Base-by-base conservation (phyloP, 2,329 filamentous ascomycete genomes). In the Emergomyces africanus region DNA sequence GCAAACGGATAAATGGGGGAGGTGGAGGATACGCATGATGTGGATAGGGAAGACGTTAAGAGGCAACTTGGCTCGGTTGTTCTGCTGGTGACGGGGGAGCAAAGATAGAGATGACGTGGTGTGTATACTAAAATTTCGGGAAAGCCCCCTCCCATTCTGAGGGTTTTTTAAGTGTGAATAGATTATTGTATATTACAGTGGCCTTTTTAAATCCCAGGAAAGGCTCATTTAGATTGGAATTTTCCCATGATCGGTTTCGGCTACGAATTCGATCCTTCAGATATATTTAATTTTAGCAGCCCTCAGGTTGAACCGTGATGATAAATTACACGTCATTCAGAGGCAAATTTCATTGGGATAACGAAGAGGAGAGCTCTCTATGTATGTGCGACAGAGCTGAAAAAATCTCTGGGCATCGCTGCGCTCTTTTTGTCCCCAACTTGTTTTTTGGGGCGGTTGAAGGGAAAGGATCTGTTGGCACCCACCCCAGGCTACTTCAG, bases 1-100 rank as follows among this genome's bases (percentile, higher is more conserved):
- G 86, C 94, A 99, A 80, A 95, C 86, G 0, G 78, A 82, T 33
- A 85, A 88, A 74, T 97, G 94, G 92, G 94, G 94, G 91, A 96
- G 78, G 94, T 99, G 0, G 94, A 99, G 72, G 91, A 99, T 74
- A 96, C 91, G 33, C 94, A 99, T 74, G 94, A 99, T 77, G 94
- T 99, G 0, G 88, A 95, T 67, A 88, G 86, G 72, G 92, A 95
- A 73, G 94, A 99, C 73, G 66, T 97, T 64, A 82, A 84, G 69
- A 81, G 92, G 67, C 94, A 97, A 75, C 76, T 97, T 61, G 94
- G 92, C 15, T 95, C 90, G 70, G 88, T 90, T 12, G 80, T 96
- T 18, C 70, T 97, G 68, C 75, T 97, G 55, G 87, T 96, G 10
- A 85, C 83, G 59, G 87, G 87, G 1, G 70, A 73, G 63, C 67